These are phyloP conservation scores for Huntiella abstrusa DNA, from an alignment of 2,329 filamentous ascomycete genomes.

Conservation along the genomic window DNA sequence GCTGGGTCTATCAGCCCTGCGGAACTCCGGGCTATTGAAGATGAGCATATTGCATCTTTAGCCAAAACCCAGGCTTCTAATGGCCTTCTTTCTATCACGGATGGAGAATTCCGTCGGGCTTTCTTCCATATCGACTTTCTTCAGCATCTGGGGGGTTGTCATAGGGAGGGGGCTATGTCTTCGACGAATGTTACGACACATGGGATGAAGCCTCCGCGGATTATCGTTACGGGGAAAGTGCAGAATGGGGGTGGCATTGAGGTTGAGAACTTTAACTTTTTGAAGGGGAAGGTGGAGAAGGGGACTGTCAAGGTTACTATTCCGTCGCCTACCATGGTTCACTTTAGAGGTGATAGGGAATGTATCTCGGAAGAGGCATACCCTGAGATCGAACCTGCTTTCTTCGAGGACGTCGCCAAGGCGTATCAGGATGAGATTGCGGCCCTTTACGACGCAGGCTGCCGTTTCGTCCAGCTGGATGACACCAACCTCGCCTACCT, in stretches of 20 bases:
- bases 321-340: slow-evolving; percentile 50
- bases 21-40: slow-evolving; percentile 26
- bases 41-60: slow-evolving; percentile 45
- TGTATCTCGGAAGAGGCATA: slow-evolving; percentile 35
- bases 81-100: slow-evolving; percentile 44
- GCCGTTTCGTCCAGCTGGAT: slow-evolving; percentile 40
- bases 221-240: slow-evolving; percentile 22
- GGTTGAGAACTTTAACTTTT: slow-evolving; percentile 24
- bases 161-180: slow-evolving; percentile 20
- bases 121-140: slow-evolving; percentile 32
- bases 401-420: slow-evolving; percentile 36
- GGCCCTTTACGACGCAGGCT: slow-evolving; percentile 34
- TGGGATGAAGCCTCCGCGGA: slow-evolving; percentile 17
- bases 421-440: slow-evolving; percentile 36
- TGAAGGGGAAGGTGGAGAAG: slow-evolving; percentile 27
- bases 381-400: slow-evolving; percentile 28
- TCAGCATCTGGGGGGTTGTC: slow-evolving; percentile 25
- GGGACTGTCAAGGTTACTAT: slow-evolving; percentile 50
- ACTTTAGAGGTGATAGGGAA: slow-evolving; percentile 30
- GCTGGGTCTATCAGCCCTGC: slow-evolving; percentile 13
- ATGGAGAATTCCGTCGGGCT: slow-evolving; percentile 46
- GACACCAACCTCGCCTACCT: slow-evolving; percentile 37
- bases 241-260: slow-evolving; percentile 23
- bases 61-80: slow-evolving; percentile 45
- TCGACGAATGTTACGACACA: slow-evolving; percentile 22